Percentiles rank a stretch among this genome's conserved stretches.
Conservation (phyloP, 2,329 filamentous ascomycete species). For the Dothideomycetes sp. region DNA sequence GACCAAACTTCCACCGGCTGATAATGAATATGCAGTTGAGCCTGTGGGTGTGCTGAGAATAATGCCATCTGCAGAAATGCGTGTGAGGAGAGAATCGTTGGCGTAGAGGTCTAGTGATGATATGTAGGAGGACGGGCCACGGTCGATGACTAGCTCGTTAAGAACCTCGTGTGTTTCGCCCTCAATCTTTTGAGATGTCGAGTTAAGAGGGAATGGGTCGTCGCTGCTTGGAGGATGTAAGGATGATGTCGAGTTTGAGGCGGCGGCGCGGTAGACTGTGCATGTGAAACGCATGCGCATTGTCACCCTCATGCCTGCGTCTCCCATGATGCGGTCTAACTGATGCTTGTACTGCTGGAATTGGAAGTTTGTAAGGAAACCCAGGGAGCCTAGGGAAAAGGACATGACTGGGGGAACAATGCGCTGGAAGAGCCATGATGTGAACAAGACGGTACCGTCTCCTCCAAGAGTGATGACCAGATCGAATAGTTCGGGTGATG, state of each 20-base stretch:
- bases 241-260: slow-evolving; percentile 24
- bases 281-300: slow-evolving; percentile 98
- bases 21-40: slow-evolving; percentile 85
- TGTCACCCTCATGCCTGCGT: slow-evolving; percentile 92
- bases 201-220: slow-evolving; percentile 34
- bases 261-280: slow-evolving; percentile 70
- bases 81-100: slow-evolving; percentile 87
- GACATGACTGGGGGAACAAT: slow-evolving; percentile 77
- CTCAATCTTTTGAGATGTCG: slow-evolving; percentile 52
- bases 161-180: slow-evolving; percentile 96
- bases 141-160: slow-evolving; percentile 97
- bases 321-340: slow-evolving; percentile 82
- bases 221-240: slow-evolving; percentile 15
- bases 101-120: slow-evolving; percentile 95
- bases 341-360: slow-evolving; percentile 83
- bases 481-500: slow-evolving; percentile 87
- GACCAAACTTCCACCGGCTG: slow-evolving; percentile 87
- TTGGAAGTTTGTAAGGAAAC: slow-evolving; percentile 82
- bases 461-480: slow-evolving; percentile 81
- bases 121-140: slow-evolving; percentile 91
- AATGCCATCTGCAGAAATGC: slow-evolving; percentile 92
- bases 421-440: slow-evolving; percentile 85
- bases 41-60: slow-evolving; percentile 96
- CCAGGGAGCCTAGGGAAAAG: slow-evolving; percentile 74
- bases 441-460: slow-evolving; percentile 80